Evolutionary conservation across 768 basidiomycete species (phyloP), one percentile per base, ranked within the genome.

Genomic region (Tremella yokohamensis): DNA sequence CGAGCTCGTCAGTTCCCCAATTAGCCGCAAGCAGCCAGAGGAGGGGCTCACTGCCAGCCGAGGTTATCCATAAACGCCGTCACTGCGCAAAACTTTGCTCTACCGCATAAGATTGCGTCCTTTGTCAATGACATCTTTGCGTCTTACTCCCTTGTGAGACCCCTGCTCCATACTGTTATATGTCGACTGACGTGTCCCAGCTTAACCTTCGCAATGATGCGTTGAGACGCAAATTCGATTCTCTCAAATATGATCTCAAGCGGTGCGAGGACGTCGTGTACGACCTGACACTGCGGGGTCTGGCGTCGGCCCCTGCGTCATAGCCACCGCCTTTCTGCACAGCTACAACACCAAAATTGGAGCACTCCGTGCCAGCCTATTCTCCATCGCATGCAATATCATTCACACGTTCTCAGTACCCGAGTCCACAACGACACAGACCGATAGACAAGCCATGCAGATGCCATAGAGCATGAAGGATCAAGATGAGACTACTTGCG

Each of bases 191-290:
- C 44, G 19, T 18, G 16, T 25, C 1, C 15, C 52, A 75, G 76
- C 62, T 80, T 18, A 80, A 80, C 55, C 70, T 80, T 15, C 76
- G 79, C 57, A 80, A 80, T 60, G 79, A 80, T 57, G 71, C 74
- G 22, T 64, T 79, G 12, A 58, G 78, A 40, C 73, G 78, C 24
- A 70, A 75, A 25, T 80, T 79, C 57, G 78, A 79, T 65, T 70
- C 72, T 18, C 63, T 80, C 52, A 79, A 80, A 62, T 80, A 79
- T 66, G 79, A 79, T 51, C 64, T 79, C 40, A 79, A 79, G 71
- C 62, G 70, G 42, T 75, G 78, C 37, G 79, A 80, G 55, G 77
- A 79, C 62, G 78, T 78, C 6, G 74, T 78, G n/a, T 78, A 78
- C 54, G 77, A 78, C 52, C 61, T 78, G 52, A 74, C 74, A 1